Evolutionary conservation across 768 basidiomycete genomes (phyloP).

Genomic region (Aureoboletus auriporus): DNA sequence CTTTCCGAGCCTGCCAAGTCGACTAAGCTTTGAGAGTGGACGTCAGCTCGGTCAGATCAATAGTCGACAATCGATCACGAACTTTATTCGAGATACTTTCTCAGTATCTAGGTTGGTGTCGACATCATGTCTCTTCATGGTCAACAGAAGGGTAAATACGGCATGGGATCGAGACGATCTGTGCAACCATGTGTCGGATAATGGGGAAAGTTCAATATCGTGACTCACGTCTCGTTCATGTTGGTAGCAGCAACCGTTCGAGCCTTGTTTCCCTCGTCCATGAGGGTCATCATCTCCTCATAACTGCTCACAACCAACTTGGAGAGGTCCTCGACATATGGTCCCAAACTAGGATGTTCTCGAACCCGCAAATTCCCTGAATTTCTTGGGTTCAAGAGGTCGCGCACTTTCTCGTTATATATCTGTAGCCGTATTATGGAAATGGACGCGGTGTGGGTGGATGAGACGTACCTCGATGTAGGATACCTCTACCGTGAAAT

Average conservation of each 20-base stretch:
- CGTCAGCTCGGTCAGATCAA: slow-evolving; percentile 7
- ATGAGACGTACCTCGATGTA: slow-evolving; percentile 76
- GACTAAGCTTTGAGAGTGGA: slow-evolving; percentile 58
- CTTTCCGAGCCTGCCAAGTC: slow-evolving; percentile 97
- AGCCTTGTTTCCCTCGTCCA: slow-evolving; percentile 99
- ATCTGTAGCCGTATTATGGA: slow-evolving; percentile 45
- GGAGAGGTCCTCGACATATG: slow-evolving; percentile 98
- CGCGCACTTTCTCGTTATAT: slow-evolving; percentile 97
- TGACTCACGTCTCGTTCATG: slow-evolving; percentile 97
- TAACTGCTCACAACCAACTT: slow-evolving; percentile 89
- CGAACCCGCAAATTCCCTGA: slow-evolving; percentile 93
- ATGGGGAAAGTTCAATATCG: not conserved
- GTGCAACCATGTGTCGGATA: slow-evolving; percentile 10
- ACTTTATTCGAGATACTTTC: slow-evolving; percentile 98
- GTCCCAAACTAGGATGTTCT: slow-evolving; percentile 92
- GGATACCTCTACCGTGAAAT: slow-evolving; percentile 94
- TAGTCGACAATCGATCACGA: slow-evolving; percentile 14
- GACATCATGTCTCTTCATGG: slow-evolving; percentile 85
- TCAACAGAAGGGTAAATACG: slow-evolving; percentile 92
- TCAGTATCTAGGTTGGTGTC: slow-evolving; percentile 89
- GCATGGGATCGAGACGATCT: slow-evolving; percentile 97
- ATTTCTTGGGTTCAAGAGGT: slow-evolving; percentile 96
- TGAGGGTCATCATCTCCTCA: slow-evolving; percentile 97
- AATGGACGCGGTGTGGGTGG: not conserved
- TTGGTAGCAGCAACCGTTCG: slow-evolving; percentile 97